Conservation (phyloP, 495 filamentous ascomycete genomes). For the Tuber brumale region DNA sequence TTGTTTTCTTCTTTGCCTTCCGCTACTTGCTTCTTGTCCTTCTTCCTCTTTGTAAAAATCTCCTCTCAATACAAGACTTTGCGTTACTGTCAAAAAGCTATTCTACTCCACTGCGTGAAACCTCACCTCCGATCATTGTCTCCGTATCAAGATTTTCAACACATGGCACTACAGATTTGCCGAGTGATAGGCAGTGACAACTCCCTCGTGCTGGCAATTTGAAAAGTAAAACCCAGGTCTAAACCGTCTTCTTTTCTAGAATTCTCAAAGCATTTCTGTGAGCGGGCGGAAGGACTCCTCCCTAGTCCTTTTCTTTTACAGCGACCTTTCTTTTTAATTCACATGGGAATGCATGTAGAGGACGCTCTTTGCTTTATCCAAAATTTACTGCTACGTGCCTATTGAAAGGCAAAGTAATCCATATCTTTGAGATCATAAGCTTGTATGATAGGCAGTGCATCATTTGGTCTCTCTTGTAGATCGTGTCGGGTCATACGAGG, state of each 20-base stretch:
- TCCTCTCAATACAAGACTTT: too few species aligned
- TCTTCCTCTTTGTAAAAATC: too few species aligned
- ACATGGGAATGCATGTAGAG: background rate
- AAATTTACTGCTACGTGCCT: background rate
- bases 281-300: background rate
- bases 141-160: too few species aligned
- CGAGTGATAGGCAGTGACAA: background rate
- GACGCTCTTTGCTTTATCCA: background rate
- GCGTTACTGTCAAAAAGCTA: too few species aligned
- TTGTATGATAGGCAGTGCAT: background rate
- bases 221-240: background rate
- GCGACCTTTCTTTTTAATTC: background rate
- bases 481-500: background rate
- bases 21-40: too few species aligned
- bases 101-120: too few species aligned
- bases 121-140: too few species aligned
- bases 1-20: too few species aligned
- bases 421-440: background rate
- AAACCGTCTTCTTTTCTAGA: background rate
- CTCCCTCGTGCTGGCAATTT: background rate
- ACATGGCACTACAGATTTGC: background rate
- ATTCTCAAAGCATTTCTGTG: background rate
- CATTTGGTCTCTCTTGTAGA: background rate
- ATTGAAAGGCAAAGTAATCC: background rate
- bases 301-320: background rate